phyloP scores from a whole-genome alignment of 75 land plant genomes.

The Selaginella moellendorffii region DNA sequence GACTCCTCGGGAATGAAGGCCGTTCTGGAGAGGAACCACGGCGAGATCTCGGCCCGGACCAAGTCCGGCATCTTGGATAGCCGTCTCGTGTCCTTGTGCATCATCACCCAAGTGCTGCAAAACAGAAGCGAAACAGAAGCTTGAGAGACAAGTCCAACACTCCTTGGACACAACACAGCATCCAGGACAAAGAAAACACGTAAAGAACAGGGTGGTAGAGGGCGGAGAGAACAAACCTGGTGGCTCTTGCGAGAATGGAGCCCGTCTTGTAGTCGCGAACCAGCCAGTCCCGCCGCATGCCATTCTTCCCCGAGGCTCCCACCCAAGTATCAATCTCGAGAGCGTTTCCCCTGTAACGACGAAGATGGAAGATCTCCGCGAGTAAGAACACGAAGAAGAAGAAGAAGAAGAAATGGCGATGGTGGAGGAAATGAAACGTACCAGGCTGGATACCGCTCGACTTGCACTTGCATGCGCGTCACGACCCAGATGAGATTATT shows the following conservation, averaged over 20 bases:
- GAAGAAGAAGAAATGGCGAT: no score
- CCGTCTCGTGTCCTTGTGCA: constrained; percentile 59
- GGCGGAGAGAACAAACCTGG: constrained; percentile 34
- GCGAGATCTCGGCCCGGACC: constrained; percentile 52
- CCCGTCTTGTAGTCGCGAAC: constrained; percentile 45
- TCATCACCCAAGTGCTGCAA: constrained; percentile 61
- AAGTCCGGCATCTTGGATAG: constrained; percentile 67
- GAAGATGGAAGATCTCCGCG: background rate
- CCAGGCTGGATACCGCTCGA: constrained; percentile 27
- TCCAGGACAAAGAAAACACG: no score
- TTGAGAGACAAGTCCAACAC: no score
- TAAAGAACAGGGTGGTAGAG: no score
- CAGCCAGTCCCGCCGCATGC: constrained; percentile 65
- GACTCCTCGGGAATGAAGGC: constrained; percentile 28
- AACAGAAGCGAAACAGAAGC: no score
- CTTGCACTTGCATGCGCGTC: constrained; percentile 29
- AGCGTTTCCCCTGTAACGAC: constrained; percentile 75
- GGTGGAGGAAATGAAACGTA: constrained; percentile 11
- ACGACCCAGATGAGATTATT: constrained; percentile 28
- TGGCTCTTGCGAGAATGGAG: constrained; percentile 44
- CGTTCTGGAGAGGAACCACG: constrained; percentile 34
- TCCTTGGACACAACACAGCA: no score
- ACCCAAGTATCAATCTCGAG: constrained; percentile 84
- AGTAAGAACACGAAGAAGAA: no score
- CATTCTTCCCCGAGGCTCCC: constrained; percentile 53